Evolutionary conservation across 805 yeast genomes (phyloP), one percentile per base, ranked within the genome.

Genomic region (Priceomyces castillae): DNA sequence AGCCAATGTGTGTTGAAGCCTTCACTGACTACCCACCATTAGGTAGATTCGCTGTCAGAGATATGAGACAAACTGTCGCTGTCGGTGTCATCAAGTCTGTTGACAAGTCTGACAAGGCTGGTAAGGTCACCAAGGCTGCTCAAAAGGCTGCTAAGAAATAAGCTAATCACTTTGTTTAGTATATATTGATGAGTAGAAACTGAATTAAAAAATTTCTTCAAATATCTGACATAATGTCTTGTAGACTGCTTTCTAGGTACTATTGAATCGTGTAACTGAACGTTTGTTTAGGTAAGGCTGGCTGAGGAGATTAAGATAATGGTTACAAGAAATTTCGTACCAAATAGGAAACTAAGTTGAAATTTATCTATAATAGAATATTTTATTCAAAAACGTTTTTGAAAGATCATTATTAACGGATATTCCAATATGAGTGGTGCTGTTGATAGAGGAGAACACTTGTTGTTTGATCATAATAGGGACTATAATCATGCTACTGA

Each of bases 11-110:
- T 64, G 71, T 66, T 62, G 71, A 66, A 62, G 63, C 71, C 46
- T 66, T 65, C 69, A 62, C 69, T 49, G 72, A 66, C 57, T 67
- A 62, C 70, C 72, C 72, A 61, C 72, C 73, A 57, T 67, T 65
- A 58, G 73, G 71, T 60, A 63, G 72, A 63, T 67, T 67, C 64
- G 73, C 73, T 73, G 97, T 90, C 82, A 90, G 97, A 86, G 97
- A 90, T 80, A 90, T 90, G 97, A 87, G 97, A 86, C 97, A 90
- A 80, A 90, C 97, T 65, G 97, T 90, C 67, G 97, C 97, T 73
- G 97, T 90, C 72, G 97, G 97, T 87, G 96, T 90, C 71, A 86
- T 92, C 86, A 92, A 92, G 84, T 58, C 72, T 52, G 74, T 69
- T 47, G 75, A 65, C 55, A 69, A 69, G 64, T 56, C 74, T 41